These are phyloP conservation scores for Mallotus repandus DNA, from an alignment of 441 rosid species.

Conservation along the genomic window DNA sequence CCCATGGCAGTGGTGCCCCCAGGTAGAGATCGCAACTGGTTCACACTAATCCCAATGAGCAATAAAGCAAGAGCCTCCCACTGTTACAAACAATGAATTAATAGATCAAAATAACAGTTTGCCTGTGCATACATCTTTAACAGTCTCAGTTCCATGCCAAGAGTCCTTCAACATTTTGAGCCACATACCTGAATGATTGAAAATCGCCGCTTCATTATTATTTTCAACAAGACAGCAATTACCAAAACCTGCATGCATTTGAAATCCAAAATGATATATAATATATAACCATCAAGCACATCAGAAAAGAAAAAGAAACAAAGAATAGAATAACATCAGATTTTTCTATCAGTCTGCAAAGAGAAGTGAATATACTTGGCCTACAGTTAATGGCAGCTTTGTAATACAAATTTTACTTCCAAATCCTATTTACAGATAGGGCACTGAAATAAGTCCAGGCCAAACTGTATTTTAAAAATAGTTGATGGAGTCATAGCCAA, in stretches of 20 bases:
- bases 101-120: background rate
- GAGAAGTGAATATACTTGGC: background rate
- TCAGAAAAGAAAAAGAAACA: background rate
- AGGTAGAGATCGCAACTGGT: conserved; percentile 84
- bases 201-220: conserved; percentile 87
- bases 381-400: background rate
- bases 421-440: conserved; percentile 2
- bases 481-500: background rate
- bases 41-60: conserved; percentile 94
- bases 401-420: background rate
- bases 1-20: conserved; percentile 70
- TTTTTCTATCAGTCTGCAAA: background rate
- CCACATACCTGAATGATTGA: conserved; percentile 75
- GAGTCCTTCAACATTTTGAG: background rate
- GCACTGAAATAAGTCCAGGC: background rate
- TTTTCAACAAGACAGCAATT: conserved; percentile 82
- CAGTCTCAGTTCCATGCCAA: background rate
- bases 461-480: background rate
- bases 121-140: background rate
- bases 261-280: background rate
- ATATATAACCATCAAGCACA: background rate
- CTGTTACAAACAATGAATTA: conserved; percentile 39
- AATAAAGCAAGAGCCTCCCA: conserved; percentile 98
- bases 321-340: background rate
- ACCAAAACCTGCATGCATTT: conserved; percentile 63